phyloP scores from a whole-genome alignment of 108 stramenopile species.

The Cyclotella atomus region DNA sequence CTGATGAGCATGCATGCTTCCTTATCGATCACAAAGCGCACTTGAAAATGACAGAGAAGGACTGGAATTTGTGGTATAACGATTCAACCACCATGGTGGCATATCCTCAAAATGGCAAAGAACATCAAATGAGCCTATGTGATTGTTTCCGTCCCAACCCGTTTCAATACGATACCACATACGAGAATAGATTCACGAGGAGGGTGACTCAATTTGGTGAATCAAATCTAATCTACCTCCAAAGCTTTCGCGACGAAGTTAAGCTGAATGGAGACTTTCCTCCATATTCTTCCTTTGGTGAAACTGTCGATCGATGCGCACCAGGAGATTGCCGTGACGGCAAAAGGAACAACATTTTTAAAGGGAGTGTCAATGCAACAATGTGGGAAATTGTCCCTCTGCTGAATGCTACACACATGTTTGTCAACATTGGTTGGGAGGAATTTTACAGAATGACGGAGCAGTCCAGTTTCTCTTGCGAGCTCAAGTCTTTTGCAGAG shows the following conservation, averaged over 20 bases:
- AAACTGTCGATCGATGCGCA: background rate
- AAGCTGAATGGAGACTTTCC: slow-evolving; percentile 6
- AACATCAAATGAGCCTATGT: background rate
- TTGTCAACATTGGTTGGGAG: slow-evolving; percentile 20
- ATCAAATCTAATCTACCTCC: slow-evolving; percentile 20
- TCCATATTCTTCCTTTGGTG: background rate
- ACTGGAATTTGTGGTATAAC: slow-evolving; percentile 8
- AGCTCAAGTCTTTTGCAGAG: background rate
- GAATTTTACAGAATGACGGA: background rate
- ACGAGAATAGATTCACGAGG: slow-evolving; percentile 12
- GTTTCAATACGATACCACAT: background rate
- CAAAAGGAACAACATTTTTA: background rate
- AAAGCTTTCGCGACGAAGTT: background rate
- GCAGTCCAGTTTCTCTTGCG: background rate
- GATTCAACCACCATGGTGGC: too few relatives aligned
- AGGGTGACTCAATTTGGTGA: slow-evolving; percentile 12
- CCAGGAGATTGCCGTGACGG: background rate
- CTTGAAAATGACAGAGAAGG: background rate
- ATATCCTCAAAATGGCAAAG: too few relatives aligned
- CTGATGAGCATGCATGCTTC: slow-evolving; percentile 3
- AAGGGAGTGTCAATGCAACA: slow-evolving; percentile 12
- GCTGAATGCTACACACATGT: slow-evolving; percentile 11
- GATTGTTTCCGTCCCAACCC: too few relatives aligned
- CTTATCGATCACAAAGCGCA: background rate
- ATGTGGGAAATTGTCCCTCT: slow-evolving; percentile 9